These are phyloP conservation scores for Ceratocystis variospora DNA, from an alignment of 2,329 filamentous ascomycete species.

Conservation along the genomic window DNA sequence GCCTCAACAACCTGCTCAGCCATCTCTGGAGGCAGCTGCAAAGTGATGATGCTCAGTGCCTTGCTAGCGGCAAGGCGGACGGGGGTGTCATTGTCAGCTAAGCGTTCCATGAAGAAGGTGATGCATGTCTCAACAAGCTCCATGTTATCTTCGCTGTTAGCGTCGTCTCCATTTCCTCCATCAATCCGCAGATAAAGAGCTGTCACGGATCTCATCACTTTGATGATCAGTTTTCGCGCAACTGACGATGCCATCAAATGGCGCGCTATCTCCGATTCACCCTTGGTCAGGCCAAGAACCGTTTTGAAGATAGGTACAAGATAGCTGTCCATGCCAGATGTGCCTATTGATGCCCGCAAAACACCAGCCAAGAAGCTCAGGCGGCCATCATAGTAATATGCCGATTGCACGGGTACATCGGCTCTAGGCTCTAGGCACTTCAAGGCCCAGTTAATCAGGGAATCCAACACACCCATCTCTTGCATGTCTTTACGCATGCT, in stretches of 20 bases:
- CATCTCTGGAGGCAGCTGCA: slow-evolving; percentile 68
- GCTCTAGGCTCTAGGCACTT: slow-evolving; percentile 38
- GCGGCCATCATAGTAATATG: slow-evolving; percentile 66
- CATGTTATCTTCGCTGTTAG: slow-evolving; percentile 30
- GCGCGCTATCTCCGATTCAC: slow-evolving; percentile 35
- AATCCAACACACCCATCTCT: slow-evolving; percentile 52
- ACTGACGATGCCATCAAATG: slow-evolving; percentile 58
- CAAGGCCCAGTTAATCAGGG: slow-evolving; percentile 58
- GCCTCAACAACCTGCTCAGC: slow-evolving; percentile 77
- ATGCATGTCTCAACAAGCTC: slow-evolving; percentile 66
- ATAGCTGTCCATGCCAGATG: slow-evolving; percentile 57
- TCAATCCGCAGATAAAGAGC: slow-evolving; percentile 41
- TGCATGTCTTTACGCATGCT: slow-evolving; percentile 84
- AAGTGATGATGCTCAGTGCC: slow-evolving; percentile 71
- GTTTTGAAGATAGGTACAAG: slow-evolving; percentile 52
- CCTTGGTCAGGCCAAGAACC: slow-evolving; percentile 45
- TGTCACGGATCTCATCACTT: slow-evolving; percentile 64
- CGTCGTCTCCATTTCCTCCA: slow-evolving; percentile 29
- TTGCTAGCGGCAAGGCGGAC: slow-evolving; percentile 87
- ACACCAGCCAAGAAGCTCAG: slow-evolving; percentile 69
- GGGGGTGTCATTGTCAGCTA: slow-evolving; percentile 80
- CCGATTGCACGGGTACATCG: slow-evolving; percentile 31
- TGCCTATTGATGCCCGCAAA: slow-evolving; percentile 53
- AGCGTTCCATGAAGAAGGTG: slow-evolving; percentile 60
- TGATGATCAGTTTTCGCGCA: slow-evolving; percentile 69